Evolutionary conservation across 2,329 filamentous ascomycete genomes (phyloP).

Genomic region (Allantophomopsis lycopodina): DNA sequence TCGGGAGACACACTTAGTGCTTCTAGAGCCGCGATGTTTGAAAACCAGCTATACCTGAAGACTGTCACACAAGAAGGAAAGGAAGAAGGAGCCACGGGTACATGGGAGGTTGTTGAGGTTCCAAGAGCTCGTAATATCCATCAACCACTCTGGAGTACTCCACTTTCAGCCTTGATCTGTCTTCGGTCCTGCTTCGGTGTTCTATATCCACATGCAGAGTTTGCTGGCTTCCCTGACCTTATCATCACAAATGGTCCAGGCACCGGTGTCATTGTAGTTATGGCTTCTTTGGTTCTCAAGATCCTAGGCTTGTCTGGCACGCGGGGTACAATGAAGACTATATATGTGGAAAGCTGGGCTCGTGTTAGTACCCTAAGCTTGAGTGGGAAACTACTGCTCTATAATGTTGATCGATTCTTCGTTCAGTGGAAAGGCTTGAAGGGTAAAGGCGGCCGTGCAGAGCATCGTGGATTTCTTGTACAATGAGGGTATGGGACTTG

Average conservation of each 20-base stretch:
- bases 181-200: constrained; percentile 47
- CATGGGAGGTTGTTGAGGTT: constrained; percentile 41
- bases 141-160: constrained; percentile 63
- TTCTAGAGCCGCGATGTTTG: constrained; percentile 48
- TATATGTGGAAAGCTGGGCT: constrained; percentile 92
- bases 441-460: constrained; percentile 9
- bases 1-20: constrained; percentile 63
- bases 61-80: constrained; percentile 1
- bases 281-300: constrained; percentile 38
- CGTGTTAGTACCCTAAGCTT: constrained; percentile 71
- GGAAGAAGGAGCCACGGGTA: constrained; percentile 9
- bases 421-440: constrained; percentile 59
- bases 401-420: constrained; percentile 62
- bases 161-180: constrained; percentile 52
- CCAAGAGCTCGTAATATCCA: constrained; percentile 71
- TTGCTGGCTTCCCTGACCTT: constrained; percentile 47
- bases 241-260: constrained; percentile 83
- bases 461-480: constrained; percentile 18
- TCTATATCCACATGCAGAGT: constrained; percentile 24
- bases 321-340: constrained; percentile 50
- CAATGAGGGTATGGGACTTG: constrained; percentile 5
- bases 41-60: constrained; percentile 24
- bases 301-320: constrained; percentile 31
- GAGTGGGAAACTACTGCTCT: constrained; percentile 64
- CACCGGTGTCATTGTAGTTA: constrained; percentile 65